phyloP scores from a whole-genome alignment of 2,329 filamentous ascomycete genomes.

The Nothophaeocryptopus gaeumannii region DNA sequence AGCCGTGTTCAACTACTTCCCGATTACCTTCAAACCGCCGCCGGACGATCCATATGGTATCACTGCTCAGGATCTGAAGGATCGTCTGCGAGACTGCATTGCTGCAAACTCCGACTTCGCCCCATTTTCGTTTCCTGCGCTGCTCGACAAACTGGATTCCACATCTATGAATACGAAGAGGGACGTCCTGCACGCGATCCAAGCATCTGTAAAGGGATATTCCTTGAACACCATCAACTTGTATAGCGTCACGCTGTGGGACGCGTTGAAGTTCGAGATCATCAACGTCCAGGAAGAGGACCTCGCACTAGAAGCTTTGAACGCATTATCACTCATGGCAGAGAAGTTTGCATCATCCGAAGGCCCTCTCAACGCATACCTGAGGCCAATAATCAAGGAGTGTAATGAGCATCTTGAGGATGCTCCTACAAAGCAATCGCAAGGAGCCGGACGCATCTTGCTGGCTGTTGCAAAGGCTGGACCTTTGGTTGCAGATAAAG shows the following conservation, averaged over 20 bases:
- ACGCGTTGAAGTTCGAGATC: slow-evolving; percentile 67
- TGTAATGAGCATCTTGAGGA: slow-evolving; percentile 67
- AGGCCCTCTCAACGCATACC: slow-evolving; percentile 52
- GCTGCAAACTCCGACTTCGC: slow-evolving; percentile 61
- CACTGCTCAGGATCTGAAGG: slow-evolving; percentile 66
- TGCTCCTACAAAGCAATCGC: slow-evolving; percentile 66
- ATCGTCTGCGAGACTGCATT: slow-evolving; percentile 62
- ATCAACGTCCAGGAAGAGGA: slow-evolving; percentile 66
- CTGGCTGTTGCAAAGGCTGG: slow-evolving; percentile 56
- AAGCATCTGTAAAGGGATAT: slow-evolving; percentile 59
- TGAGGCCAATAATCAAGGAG: slow-evolving; percentile 63
- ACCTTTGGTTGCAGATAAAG: slow-evolving; percentile 52
- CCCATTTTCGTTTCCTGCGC: slow-evolving; percentile 64
- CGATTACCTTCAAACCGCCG: slow-evolving; percentile 67
- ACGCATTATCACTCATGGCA: slow-evolving; percentile 55
- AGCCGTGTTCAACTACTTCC: slow-evolving; percentile 69
- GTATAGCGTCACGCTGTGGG: slow-evolving; percentile 65
- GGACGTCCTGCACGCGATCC: slow-evolving; percentile 63
- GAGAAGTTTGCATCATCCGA: slow-evolving; percentile 51
- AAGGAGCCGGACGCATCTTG: slow-evolving; percentile 61
- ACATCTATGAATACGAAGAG: slow-evolving; percentile 67
- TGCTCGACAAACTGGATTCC: slow-evolving; percentile 68
- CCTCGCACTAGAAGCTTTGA: slow-evolving; percentile 58
- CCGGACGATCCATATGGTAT: slow-evolving; percentile 69
- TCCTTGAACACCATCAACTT: slow-evolving; percentile 58